A percentile compares a stretch with the other conserved stretches of the same genome.
These are phyloP conservation scores for Microcos paniculata DNA, from an alignment of 345 rosid genomes.

Conservation along the genomic window DNA sequence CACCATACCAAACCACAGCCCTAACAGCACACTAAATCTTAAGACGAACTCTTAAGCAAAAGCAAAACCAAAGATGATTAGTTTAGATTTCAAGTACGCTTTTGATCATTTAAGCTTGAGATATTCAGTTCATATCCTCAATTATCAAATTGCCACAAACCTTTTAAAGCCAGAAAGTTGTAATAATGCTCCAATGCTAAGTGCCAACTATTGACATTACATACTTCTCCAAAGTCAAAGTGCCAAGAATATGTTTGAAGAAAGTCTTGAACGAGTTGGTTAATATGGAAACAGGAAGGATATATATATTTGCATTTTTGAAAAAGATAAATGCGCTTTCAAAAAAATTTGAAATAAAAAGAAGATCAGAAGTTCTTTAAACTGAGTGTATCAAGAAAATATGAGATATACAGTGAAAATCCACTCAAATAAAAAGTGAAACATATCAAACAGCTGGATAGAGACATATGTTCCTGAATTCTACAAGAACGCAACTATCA, in stretches of 20 bases:
- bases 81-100: background rate
- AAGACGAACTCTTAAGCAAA: background rate
- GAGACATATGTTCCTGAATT: background rate
- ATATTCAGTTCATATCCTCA: constrained; percentile 1
- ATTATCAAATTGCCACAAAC: background rate
- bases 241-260: background rate
- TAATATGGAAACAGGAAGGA: background rate
- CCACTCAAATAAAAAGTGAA: background rate
- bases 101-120: background rate
- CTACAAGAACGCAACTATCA: background rate
- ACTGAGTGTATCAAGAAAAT: background rate
- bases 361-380: background rate
- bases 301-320: background rate
- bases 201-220: background rate
- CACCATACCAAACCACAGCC: background rate
- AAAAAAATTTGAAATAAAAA: background rate
- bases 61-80: background rate
- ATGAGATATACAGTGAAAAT: background rate
- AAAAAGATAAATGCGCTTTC: background rate
- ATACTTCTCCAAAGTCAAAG: background rate
- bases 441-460: background rate
- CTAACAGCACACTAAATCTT: background rate
- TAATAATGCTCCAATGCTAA: background rate
- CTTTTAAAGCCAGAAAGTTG: background rate
- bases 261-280: background rate